Percentiles rank a stretch among this genome's conserved stretches.
Conservation (phyloP, 345 rosid genomes). For the Angophora floribunda region DNA sequence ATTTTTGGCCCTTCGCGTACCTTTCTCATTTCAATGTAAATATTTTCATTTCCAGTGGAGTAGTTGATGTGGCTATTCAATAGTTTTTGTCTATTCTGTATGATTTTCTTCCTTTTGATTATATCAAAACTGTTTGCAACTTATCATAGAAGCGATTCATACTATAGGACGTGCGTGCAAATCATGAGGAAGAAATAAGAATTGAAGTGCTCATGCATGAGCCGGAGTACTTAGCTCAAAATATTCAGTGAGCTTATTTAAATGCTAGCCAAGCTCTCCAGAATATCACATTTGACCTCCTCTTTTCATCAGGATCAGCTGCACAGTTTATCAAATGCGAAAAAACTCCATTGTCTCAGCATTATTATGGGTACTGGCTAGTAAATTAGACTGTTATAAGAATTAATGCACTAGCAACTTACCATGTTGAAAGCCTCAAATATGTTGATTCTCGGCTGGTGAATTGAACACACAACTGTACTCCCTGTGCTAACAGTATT, state of each 20-base stretch:
- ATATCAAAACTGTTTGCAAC: neutral
- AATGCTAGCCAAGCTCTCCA: slow-evolving; percentile 45
- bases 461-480: slow-evolving; percentile 52
- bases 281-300: slow-evolving; percentile 45
- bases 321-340: neutral
- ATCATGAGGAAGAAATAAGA: neutral
- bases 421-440: slow-evolving; percentile 56
- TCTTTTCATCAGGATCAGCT: slow-evolving; percentile 55
- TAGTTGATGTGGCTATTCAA: too few species aligned
- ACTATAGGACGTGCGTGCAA: neutral
- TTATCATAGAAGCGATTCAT: neutral
- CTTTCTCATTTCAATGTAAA: too few species aligned
- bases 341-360: neutral
- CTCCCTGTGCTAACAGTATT: slow-evolving; percentile 28
- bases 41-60: too few species aligned
- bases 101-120: too few species aligned
- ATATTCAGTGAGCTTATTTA: slow-evolving; percentile 37
- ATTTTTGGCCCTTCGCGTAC: too few species aligned
- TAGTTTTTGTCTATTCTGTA: too few species aligned
- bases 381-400: neutral
- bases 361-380: neutral
- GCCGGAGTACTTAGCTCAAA: slow-evolving; percentile 27
- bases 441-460: slow-evolving; percentile 50
- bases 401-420: neutral
- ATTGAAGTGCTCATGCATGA: neutral